These are phyloP conservation scores for Aspergillus homomorphus DNA, from an alignment of 495 filamentous ascomycete genomes.

Conservation along the genomic window DNA sequence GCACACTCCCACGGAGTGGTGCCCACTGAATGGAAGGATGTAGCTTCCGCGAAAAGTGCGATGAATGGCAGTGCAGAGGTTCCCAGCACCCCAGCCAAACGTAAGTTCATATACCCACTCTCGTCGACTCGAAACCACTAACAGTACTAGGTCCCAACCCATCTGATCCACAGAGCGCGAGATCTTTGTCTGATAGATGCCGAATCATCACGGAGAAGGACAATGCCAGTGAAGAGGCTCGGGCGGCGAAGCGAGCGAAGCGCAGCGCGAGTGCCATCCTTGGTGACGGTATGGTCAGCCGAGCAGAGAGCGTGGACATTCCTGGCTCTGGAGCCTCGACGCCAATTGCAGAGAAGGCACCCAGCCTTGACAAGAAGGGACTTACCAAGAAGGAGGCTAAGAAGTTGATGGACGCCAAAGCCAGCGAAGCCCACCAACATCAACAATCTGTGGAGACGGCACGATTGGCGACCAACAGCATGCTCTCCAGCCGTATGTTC, in stretches of 20 bases:
- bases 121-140: background rate
- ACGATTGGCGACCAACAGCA: conserved; percentile 44
- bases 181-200: conserved; percentile 34
- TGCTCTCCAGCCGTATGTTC: conserved; percentile 44
- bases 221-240: conserved; percentile 46
- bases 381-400: conserved; percentile 52
- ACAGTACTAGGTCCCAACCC: conserved; percentile 37
- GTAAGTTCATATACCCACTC: conserved; percentile 38
- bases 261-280: conserved; percentile 42
- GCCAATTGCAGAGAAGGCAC: conserved; percentile 40
- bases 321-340: conserved; percentile 44
- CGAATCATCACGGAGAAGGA: conserved; percentile 35
- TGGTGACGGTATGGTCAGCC: conserved; percentile 33
- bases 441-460: conserved; percentile 49
- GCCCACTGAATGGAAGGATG: conserved; percentile 65
- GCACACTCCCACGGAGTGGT: conserved; percentile 69
- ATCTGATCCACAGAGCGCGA: conserved; percentile 22
- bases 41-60: conserved; percentile 48
- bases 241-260: conserved; percentile 50
- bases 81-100: conserved; percentile 55
- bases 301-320: conserved; percentile 36
- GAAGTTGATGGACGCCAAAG: conserved; percentile 49
- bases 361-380: conserved; percentile 54
- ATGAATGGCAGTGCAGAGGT: conserved; percentile 33
- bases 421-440: conserved; percentile 50